These are phyloP conservation scores for Mortierella hygrophila DNA, from an alignment of 192 early-diverging fungal species.

Conservation along the genomic window DNA sequence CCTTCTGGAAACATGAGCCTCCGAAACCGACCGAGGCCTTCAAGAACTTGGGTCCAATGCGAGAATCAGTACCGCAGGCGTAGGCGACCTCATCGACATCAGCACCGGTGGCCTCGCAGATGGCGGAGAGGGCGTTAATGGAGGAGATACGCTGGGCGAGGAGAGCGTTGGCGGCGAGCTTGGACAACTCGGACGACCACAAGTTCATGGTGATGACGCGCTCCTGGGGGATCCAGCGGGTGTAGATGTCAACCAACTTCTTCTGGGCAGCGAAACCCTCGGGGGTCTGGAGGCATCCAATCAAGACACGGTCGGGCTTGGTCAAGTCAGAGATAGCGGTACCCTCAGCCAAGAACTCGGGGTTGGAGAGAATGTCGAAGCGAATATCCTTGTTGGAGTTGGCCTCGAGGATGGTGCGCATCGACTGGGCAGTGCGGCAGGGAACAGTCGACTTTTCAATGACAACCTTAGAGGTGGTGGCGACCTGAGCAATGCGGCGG, in stretches of 20 bases:
- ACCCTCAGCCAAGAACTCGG: constrained; percentile 96
- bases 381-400: constrained; percentile 75
- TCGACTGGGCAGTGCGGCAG: constrained; percentile 88
- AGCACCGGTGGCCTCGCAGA: constrained; percentile 94
- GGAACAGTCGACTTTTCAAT: constrained; percentile 97
- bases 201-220: constrained; percentile 91
- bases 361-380: constrained; percentile 93
- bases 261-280: constrained; percentile 83
- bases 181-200: constrained; percentile 96
- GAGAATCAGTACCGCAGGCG: constrained; percentile 87
- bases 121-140: constrained; percentile 90
- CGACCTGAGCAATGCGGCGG: constrained; percentile 84
- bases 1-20: constrained; percentile 96
- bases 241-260: constrained; percentile 82
- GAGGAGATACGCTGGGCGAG: constrained; percentile 95
- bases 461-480: constrained; percentile 87
- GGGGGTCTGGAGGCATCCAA: constrained; percentile 81
- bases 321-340: constrained; percentile 88
- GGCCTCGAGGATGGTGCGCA: constrained; percentile 87
- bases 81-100: constrained; percentile 92
- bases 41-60: constrained; percentile 92
- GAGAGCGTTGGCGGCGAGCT: constrained; percentile 94
- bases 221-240: constrained; percentile 86
- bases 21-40: constrained; percentile 95
- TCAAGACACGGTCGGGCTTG: constrained; percentile 91